Evolutionary conservation across 306 rosid species (phyloP), one percentile per base, ranked within the genome.

Genomic region (Vigna trinervia): DNA sequence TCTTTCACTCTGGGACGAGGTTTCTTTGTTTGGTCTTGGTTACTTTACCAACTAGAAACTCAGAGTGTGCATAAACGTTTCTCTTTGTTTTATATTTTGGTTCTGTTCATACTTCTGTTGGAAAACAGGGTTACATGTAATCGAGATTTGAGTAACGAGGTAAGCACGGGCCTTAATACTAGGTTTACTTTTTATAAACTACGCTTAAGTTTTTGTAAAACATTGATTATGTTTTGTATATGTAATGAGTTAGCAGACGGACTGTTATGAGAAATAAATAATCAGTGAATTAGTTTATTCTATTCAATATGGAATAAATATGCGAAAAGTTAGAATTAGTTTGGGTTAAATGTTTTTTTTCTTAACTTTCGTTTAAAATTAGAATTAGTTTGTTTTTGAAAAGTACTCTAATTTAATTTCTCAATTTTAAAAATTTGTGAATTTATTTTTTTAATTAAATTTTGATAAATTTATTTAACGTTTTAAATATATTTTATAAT

Each of bases 51-150:
- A 51, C 71, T 28, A 66, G 58, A 65, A 57, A 60, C 54, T 62
- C 70, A 14, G 9, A 63, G 68, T 78, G 85, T 60, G 83, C 13
- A 69, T 83, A 74, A 54, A 76, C 26, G 7, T 39, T 70, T 19
- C 54, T 63, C 12, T 63, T 30, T 73, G 8, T 34, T 48, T 10
- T 62, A 26, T 13, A 28, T 57, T 66, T 19, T 60, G 45, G 13
- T 4, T 58, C 41, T 20, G n/a, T 30, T 74, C 36, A 39, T 39
- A 7, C 70, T 56, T 36, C 46, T 45, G 3, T 74, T 46, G 5
- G 14, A 39, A 15, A 38, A 2, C 66, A 54, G 45, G 3, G 66
- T 20, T 28, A 71, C 56, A 52, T 64, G 41, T 38, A 38, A 9
- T 38, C 10, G 0, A 39, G 43, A 1, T 7, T 39, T 39, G 11